These are phyloP conservation scores for Trypanosoma grayi DNA, from an alignment of 208 protist species.

Conservation along the genomic window DNA sequence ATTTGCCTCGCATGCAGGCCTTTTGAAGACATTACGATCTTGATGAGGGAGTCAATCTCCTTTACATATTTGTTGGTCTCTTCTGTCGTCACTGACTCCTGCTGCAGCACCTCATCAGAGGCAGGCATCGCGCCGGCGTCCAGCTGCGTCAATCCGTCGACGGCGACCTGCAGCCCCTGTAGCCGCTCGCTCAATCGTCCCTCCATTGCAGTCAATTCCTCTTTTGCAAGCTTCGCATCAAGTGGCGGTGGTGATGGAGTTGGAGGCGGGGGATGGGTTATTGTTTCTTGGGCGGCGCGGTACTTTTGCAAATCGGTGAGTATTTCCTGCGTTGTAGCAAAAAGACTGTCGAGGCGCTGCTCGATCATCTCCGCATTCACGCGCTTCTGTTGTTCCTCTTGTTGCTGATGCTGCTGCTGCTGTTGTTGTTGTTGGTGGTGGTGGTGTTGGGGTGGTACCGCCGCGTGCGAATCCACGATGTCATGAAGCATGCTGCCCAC, in stretches of 20 bases:
- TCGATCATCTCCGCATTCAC: background rate
- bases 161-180: background rate
- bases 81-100: constrained; percentile 17
- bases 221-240: background rate
- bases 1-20: constrained; percentile 19
- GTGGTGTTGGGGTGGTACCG: no score
- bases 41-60: constrained; percentile 19
- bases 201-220: constrained; percentile 16
- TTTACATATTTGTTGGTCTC: constrained; percentile 13
- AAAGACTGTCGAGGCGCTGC: constrained; percentile 11
- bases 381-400: background rate
- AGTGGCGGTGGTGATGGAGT: background rate
- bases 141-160: constrained; percentile 12
- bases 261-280: background rate
- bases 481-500: constrained; percentile 8
- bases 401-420: background rate
- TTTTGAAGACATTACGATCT: constrained; percentile 2
- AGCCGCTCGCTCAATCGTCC: constrained; percentile 12
- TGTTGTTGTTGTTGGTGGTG: no score
- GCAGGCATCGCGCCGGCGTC: background rate
- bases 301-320: constrained; percentile 15
- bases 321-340: constrained; percentile 10
- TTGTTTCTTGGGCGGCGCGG: background rate
- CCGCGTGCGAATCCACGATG: background rate
- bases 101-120: background rate